Evolutionary conservation across 1,284 basidiomycete species (phyloP), one percentile per base, ranked within the genome.

Genomic region (Sanghuangporus weigelae): DNA sequence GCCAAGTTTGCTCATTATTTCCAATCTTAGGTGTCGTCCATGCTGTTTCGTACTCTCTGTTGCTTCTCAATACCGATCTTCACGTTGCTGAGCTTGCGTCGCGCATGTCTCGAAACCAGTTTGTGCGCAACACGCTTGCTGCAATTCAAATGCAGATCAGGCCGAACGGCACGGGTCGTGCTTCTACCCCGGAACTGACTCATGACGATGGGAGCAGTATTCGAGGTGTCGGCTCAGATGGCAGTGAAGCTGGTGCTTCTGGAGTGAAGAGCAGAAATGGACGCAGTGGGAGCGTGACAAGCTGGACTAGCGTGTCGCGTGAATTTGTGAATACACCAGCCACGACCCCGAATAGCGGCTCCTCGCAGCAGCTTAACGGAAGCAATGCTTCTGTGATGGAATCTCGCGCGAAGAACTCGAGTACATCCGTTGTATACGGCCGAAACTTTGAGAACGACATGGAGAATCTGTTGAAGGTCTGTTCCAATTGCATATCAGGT

Each of bases 61-160:
- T 99, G 0, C 82, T 99, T 50, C 85, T 99, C 64, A 99, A 99
- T 76, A 99, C 96, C 26, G 96, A 99, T 74, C 81, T 99, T 19
- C 96, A 99, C 75, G 90, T 99, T 60, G 96, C 95, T 44, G 96
- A 98, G 48, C 81, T 97, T 36, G 76, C 84, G 4, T 87, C 84
- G 26, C 88, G 93, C 67, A 99, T 99, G 97, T 96, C 95, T 4
- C 83, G 92, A n/a, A 83, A 73, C 59, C 95, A 99, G 71, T 99
- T 99, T 73, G 87, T 98, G 2, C 84, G 88, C 49, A 98, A 99
- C 75, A 96, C 96, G 0, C 82, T 98, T 73, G 78, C 85, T 3
- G 91, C 94, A 0, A 91, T 98, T 64, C 90, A 88, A 69, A 85
- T 82, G 73, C 90, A 93, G 68, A 72, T 88, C 40, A 83, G 86